Percentiles rank a stretch among this genome's conserved stretches.
Evolutionary conservation across 148 eudicot species (phyloP).

Genomic region (Arbutus unedo): DNA sequence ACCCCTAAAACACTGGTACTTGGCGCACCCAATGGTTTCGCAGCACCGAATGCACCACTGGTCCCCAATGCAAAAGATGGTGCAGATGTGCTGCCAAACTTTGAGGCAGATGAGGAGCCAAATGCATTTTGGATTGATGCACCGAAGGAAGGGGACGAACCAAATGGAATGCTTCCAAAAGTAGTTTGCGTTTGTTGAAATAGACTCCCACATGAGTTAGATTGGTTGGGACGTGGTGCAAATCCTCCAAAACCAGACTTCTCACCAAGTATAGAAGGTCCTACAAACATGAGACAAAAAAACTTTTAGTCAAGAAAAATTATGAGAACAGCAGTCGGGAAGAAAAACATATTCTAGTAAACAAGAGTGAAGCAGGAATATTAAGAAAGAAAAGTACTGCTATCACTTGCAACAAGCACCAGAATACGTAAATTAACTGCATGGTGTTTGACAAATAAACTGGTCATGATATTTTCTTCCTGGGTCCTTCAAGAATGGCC

Average conservation of each 20-base stretch:
- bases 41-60: background rate
- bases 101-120: constrained; percentile 1
- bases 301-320: background rate
- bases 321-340: background rate
- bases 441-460: background rate
- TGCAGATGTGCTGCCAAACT: constrained; percentile 10
- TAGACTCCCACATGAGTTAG: background rate
- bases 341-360: background rate
- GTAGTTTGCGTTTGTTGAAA: constrained; percentile 7
- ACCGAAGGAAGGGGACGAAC: constrained; percentile 6
- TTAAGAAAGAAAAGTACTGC: background rate
- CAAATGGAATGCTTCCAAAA: constrained; percentile 5
- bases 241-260: constrained; percentile 15
- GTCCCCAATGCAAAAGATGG: constrained; percentile 7
- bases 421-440: background rate
- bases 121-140: constrained; percentile 4
- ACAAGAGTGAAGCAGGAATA: background rate
- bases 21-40: constrained; percentile 11
- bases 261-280: constrained; percentile 4
- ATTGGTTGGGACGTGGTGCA: constrained; percentile 4
- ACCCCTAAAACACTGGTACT: background rate
- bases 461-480: background rate
- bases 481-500: background rate
- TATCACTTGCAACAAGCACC: background rate
- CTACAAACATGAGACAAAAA: constrained; percentile 3